Percentiles rank a stretch among this genome's conserved stretches.
Evolutionary conservation across 371 early-diverging fungal species (phyloP).

Genomic region (Mortierella sp.): DNA sequence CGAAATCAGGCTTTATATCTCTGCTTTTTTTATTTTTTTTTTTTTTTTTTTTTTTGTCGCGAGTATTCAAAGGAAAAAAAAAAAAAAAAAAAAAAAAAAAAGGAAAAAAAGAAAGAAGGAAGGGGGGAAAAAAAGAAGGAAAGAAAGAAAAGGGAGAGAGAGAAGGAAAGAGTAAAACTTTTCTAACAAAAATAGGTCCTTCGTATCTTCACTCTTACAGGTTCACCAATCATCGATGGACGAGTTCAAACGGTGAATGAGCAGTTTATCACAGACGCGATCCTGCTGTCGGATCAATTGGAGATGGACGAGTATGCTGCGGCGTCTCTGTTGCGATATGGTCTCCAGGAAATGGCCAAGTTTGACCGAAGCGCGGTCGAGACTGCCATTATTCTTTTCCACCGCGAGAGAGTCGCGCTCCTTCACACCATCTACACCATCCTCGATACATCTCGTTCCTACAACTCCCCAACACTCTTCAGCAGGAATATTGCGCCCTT

Average conservation of each 20-base stretch:
- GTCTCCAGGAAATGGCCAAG: constrained; percentile 59
- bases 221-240: constrained; percentile 43
- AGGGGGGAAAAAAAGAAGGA: background rate
- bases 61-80: too few species aligned
- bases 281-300: constrained; percentile 82
- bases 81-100: background rate
- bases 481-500: constrained; percentile 57
- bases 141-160: background rate
- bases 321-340: constrained; percentile 75
- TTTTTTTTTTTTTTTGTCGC: background rate
- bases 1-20: background rate
- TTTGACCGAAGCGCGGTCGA: constrained; percentile 72
- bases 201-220: constrained; percentile 4
- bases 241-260: constrained; percentile 62
- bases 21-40: background rate
- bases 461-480: constrained; percentile 56
- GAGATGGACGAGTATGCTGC: constrained; percentile 84
- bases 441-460: constrained; percentile 64
- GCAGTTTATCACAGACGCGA: constrained; percentile 74
- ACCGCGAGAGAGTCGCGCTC: constrained; percentile 73
- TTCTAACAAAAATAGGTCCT: too few species aligned
- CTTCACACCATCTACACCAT: constrained; percentile 71
- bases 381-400: constrained; percentile 75
- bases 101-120: background rate
- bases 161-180: too few species aligned